These are phyloP conservation scores for Chalciporus sphaerocephalus DNA, from an alignment of 768 basidiomycete genomes.

Conservation along the genomic window DNA sequence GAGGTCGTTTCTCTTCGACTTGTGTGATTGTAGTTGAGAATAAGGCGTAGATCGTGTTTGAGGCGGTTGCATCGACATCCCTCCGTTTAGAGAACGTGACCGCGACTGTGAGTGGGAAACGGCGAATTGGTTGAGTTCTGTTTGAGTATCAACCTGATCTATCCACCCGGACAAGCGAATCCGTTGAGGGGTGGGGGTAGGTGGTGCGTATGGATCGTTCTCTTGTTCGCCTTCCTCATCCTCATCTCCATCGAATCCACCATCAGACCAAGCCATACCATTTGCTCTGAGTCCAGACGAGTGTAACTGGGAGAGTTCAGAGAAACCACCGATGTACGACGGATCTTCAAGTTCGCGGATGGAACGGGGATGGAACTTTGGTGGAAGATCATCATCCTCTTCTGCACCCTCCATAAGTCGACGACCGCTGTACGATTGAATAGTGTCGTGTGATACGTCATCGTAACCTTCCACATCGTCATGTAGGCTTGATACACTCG, in stretches of 20 bases:
- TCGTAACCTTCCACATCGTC: slow-evolving; percentile 11
- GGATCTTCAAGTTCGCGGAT: slow-evolving; percentile 52
- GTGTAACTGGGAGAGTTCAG: slow-evolving; percentile 2
- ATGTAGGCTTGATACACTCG: slow-evolving; percentile 15
- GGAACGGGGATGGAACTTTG: slow-evolving; percentile 37
- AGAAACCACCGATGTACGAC: slow-evolving; percentile 22
- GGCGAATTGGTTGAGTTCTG: slow-evolving; percentile 50
- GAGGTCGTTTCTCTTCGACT: neutral
- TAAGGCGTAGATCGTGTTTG: neutral
- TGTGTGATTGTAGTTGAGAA: neutral
- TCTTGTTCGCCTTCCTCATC: slow-evolving; percentile 6
- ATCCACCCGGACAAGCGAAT: slow-evolving; percentile 56
- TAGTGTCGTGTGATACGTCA: slow-evolving; percentile 13
- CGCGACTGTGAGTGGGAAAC: slow-evolving; percentile 20
- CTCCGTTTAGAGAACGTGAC: neutral
- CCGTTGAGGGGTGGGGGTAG: slow-evolving; percentile 21
- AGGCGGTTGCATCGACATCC: neutral
- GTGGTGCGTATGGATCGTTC: slow-evolving; percentile 14
- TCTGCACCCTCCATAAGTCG: slow-evolving; percentile 31
- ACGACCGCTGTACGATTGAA: slow-evolving; percentile 14
- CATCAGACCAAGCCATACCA: neutral
- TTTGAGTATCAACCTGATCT: slow-evolving; percentile 46
- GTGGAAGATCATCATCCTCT: slow-evolving; percentile 24
- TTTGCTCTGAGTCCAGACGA: neutral
- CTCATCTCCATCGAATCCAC: neutral